Percentiles rank a stretch among this genome's conserved stretches.
Conservation (phyloP, 805 yeast genomes). For the Kurtzmaniella cleridarum region DNA sequence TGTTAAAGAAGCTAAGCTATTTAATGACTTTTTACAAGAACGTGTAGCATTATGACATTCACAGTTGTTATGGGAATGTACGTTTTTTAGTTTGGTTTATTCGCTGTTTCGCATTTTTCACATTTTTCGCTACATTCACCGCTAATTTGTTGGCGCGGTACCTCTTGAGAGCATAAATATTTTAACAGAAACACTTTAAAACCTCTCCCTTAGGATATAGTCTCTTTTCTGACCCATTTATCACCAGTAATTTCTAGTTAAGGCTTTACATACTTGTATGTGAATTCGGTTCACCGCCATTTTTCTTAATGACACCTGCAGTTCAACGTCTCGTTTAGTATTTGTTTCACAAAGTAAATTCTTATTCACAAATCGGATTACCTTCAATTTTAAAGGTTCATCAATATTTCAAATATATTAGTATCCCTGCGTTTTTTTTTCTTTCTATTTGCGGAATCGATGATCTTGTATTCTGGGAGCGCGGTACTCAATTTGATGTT, state of each 20-base stretch:
- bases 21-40: not conserved
- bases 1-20: too few species aligned
- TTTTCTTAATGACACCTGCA: slow-evolving; percentile 2
- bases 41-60: not conserved
- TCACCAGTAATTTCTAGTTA: slow-evolving; percentile 11
- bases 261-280: slow-evolving; percentile 12
- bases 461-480: too few species aligned
- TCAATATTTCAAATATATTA: slow-evolving; percentile 5
- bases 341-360: slow-evolving; percentile 3
- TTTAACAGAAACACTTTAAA: slow-evolving; percentile 12
- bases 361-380: slow-evolving; percentile 4
- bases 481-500: too few species aligned
- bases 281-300: slow-evolving; percentile 9
- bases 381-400: slow-evolving; percentile 1
- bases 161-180: slow-evolving; percentile 14
- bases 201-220: slow-evolving; percentile 13
- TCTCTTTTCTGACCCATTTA: slow-evolving; percentile 15
- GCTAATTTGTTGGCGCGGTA: not conserved
- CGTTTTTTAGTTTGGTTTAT: too few species aligned
- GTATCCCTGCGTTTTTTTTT: slow-evolving; percentile 1
- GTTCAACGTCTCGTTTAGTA: not conserved
- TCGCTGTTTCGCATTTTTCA: too few species aligned
- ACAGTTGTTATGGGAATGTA: too few species aligned
- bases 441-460: not conserved
- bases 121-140: not conserved